Conservation (phyloP, 2,329 filamentous ascomycete genomes). For the Phaeophleospora eucalypticola region DNA sequence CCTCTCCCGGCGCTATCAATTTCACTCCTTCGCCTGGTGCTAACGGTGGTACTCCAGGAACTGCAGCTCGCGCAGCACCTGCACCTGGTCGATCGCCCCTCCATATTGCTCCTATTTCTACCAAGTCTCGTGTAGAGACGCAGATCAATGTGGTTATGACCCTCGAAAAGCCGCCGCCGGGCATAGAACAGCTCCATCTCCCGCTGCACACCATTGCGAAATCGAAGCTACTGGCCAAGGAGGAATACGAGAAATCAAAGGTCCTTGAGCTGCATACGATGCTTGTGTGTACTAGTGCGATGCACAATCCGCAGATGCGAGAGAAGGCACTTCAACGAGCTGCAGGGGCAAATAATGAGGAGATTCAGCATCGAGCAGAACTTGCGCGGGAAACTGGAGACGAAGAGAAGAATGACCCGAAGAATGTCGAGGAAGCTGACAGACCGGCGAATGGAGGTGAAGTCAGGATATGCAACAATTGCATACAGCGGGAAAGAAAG, state of each 20-base stretch:
- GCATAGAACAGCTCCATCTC: constrained; percentile 76
- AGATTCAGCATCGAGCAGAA: constrained; percentile 43
- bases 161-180: constrained; percentile 68
- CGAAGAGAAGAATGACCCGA: constrained; percentile 43
- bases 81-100: constrained; percentile 29
- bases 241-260: constrained; percentile 63
- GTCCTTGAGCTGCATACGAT: constrained; percentile 75
- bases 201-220: constrained; percentile 91
- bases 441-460: constrained; percentile 86
- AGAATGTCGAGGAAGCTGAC: constrained; percentile 58
- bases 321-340: constrained; percentile 64
- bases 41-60: constrained; percentile 26
- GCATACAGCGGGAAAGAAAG: constrained; percentile 86
- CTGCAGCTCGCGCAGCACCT: constrained; percentile 10
- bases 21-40: constrained; percentile 35
- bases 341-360: constrained; percentile 40
- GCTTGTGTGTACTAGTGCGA: constrained; percentile 88
- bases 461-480: constrained; percentile 86
- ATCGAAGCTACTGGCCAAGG: constrained; percentile 80
- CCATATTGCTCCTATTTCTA: constrained; percentile 35
- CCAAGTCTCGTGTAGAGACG: constrained; percentile 90
- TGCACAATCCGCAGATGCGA: constrained; percentile 66
- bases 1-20: constrained; percentile 30
- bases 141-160: constrained; percentile 87
- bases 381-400: constrained; percentile 29